Conservation (phyloP, 148 eudicot species). For the Nyssa sinensis region DNA sequence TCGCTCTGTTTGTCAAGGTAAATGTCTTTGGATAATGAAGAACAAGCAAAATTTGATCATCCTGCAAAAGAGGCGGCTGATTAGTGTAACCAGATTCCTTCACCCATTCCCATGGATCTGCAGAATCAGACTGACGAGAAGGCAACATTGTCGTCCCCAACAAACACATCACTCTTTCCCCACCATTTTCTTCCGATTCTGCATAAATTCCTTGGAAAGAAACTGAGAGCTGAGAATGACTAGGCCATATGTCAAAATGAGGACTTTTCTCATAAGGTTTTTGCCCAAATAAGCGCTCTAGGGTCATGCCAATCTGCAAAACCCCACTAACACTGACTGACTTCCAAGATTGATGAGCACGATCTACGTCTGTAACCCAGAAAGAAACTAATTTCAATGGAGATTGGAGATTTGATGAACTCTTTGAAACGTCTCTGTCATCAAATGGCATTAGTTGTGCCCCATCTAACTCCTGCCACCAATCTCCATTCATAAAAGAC, state of each 20-base stretch:
- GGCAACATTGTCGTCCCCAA: slow-evolving; percentile 78
- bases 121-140: slow-evolving; percentile 48
- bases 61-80: slow-evolving; percentile 61
- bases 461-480: slow-evolving; percentile 59
- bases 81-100: slow-evolving; percentile 41
- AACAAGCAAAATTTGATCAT: slow-evolving; percentile 71
- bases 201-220: slow-evolving; percentile 72
- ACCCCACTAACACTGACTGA: slow-evolving; percentile 59
- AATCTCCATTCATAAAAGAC: slow-evolving; percentile 80
- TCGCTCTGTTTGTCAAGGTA: slow-evolving; percentile 45
- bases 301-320: slow-evolving; percentile 54
- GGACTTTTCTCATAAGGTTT: slow-evolving; percentile 26
- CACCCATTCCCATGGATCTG: slow-evolving; percentile 66
- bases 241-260: slow-evolving; percentile 52
- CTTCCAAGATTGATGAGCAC: slow-evolving; percentile 37
- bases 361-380: slow-evolving; percentile 62
- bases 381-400: slow-evolving; percentile 57
- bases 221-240: slow-evolving; percentile 55
- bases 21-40: slow-evolving; percentile 59
- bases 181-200: slow-evolving; percentile 47
- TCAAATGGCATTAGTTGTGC: slow-evolving; percentile 80
- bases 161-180: slow-evolving; percentile 82
- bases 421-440: slow-evolving; percentile 27
- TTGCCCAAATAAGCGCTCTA: slow-evolving; percentile 35
- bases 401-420: slow-evolving; percentile 21